Evolutionary conservation across 2,329 filamentous ascomycete species (phyloP).

Genomic region (Cucurbitaria berberidis): DNA sequence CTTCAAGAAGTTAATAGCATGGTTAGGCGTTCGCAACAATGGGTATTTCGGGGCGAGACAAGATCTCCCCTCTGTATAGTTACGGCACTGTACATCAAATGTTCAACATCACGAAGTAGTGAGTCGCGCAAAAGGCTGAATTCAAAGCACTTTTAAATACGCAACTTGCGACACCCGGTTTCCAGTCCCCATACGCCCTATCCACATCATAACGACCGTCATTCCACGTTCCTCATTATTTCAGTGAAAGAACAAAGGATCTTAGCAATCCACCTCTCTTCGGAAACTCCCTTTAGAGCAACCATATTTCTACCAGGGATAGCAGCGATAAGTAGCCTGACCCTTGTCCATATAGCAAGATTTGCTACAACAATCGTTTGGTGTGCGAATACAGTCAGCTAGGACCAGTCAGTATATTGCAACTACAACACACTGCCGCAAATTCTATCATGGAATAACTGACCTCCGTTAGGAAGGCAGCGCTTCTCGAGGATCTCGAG

Average conservation of each 20-base stretch:
- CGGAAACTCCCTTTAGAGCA: not conserved
- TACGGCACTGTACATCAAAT: constrained; percentile 14
- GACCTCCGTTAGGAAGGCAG: constrained; percentile 1
- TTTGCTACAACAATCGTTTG: constrained; percentile 1
- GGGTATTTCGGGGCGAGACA: not conserved
- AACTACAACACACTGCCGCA: not conserved
- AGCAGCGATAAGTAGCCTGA: not conserved
- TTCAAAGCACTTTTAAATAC: not conserved
- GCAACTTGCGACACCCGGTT: not conserved
- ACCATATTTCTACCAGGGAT: not conserved
- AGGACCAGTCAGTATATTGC: not conserved
- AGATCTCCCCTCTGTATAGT: constrained; percentile 20
- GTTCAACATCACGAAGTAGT: not conserved
- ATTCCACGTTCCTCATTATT: not conserved
- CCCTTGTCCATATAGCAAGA: constrained; percentile 7
- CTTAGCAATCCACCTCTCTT: not conserved
- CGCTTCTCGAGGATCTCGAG: not conserved
- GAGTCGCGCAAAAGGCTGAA: not conserved
- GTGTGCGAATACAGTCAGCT: not conserved
- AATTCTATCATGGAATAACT: not conserved
- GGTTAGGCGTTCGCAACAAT: constrained; percentile 13
- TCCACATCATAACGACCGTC: no score
- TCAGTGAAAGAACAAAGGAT: not conserved
- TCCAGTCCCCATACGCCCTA: not conserved
- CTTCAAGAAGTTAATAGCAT: constrained; percentile 11